Percentiles rank a stretch among this genome's conserved stretches.
Conservation (phyloP, 495 filamentous ascomycete genomes). For the Coniosporium apollinis region DNA sequence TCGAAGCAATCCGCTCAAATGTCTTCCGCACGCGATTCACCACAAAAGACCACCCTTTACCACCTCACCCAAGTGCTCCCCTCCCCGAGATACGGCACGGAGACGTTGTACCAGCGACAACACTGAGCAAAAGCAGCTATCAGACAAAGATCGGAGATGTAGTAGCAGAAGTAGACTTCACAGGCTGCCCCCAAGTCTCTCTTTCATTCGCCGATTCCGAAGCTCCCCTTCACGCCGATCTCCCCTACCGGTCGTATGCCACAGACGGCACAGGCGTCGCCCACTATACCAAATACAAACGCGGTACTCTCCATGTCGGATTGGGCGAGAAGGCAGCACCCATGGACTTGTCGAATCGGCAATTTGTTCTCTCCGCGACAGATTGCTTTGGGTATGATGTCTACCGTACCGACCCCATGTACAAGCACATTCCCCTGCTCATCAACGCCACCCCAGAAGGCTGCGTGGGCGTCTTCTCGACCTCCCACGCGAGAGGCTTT, state of each 20-base stretch:
- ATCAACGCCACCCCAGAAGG: constrained; percentile 44
- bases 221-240: constrained; percentile 36
- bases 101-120: constrained; percentile 31
- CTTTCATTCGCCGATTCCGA: constrained; percentile 33
- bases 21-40: constrained; percentile 51
- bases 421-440: constrained; percentile 55
- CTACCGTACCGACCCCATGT: constrained; percentile 51
- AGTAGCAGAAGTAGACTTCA: constrained; percentile 38
- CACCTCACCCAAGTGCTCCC: constrained; percentile 40
- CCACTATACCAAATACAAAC: constrained; percentile 42
- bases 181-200: constrained; percentile 35
- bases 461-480: constrained; percentile 49
- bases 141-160: constrained; percentile 31
- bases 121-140: too few species aligned
- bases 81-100: constrained; percentile 30
- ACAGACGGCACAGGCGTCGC: constrained; percentile 39
- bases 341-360: constrained; percentile 50
- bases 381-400: constrained; percentile 57
- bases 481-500: constrained; percentile 41
- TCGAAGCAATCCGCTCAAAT: constrained; percentile 40
- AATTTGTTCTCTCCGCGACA: constrained; percentile 46
- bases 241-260: constrained; percentile 44
- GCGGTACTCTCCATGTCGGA: constrained; percentile 42
- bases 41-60: constrained; percentile 36
- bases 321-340: constrained; percentile 54